Conservation (phyloP, 805 yeast species). For the Zygoascus bituminiphila region DNA sequence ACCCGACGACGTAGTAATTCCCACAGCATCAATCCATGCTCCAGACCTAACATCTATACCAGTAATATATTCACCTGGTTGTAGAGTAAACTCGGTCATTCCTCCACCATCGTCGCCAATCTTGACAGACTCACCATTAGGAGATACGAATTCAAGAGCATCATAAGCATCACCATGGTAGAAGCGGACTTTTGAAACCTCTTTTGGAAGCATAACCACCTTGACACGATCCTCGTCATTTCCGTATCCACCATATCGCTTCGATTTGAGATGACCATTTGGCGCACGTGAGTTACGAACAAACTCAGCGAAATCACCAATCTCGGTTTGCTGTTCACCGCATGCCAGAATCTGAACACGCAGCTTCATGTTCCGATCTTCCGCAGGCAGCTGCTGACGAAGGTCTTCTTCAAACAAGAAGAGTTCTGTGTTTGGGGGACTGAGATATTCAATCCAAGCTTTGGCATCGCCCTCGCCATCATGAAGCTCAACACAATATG, state of each 20-base stretch:
- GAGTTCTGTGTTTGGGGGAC: constrained; percentile 44
- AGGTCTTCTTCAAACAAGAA: constrained; percentile 42
- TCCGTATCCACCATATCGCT: constrained; percentile 17
- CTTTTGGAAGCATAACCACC: constrained; percentile 24
- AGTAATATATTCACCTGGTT: constrained; percentile 48
- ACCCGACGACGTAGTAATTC: constrained; percentile 44
- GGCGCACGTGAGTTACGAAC: constrained; percentile 1
- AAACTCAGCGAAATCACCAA: constrained; percentile 41
- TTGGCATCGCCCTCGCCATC: constrained; percentile 44
- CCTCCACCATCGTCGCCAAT: constrained; percentile 34
- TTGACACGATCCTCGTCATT: constrained; percentile 24
- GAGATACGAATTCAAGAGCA: constrained; percentile 54
- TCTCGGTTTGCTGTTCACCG: constrained; percentile 51
- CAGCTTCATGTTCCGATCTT: constrained; percentile 27
- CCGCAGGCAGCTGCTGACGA: constrained; percentile 31
- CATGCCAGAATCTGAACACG: constrained; percentile 46
- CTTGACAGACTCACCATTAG: constrained; percentile 20
- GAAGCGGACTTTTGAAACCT: constrained; percentile 47
- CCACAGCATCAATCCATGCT: constrained; percentile 84
- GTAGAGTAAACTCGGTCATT: constrained; percentile 43
- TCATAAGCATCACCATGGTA: constrained; percentile 74
- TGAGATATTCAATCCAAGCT: constrained; percentile 53
- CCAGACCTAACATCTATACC: constrained; percentile 67
- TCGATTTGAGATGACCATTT: constrained; percentile 7
- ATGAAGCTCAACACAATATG: constrained; percentile 65